phyloP scores from a whole-genome alignment of 1,284 basidiomycete genomes.

The Ustilago lituana region DNA sequence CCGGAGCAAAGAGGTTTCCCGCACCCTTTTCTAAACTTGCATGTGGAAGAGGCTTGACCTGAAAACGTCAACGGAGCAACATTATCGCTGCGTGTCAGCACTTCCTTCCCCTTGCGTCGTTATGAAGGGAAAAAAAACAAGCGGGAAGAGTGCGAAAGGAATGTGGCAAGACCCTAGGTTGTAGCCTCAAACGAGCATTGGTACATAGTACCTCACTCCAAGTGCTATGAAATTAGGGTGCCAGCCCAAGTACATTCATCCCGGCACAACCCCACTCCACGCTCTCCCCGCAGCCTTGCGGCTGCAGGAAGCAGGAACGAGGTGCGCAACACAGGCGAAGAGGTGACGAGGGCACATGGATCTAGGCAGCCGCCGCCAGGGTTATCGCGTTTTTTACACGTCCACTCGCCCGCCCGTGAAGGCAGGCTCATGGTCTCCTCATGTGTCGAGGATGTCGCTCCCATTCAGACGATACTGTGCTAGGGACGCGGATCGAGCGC shows the following conservation, averaged over 20 bases:
- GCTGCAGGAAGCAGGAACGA: not conserved
- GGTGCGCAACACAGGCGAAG: constrained; percentile 42
- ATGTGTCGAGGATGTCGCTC: constrained; percentile 51
- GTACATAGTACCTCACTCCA: constrained; percentile 52
- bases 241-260: constrained; percentile 54
- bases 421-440: constrained; percentile 50
- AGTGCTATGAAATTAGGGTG: constrained; percentile 59
- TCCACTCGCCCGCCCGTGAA: constrained; percentile 52
- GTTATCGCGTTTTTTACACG: constrained; percentile 50
- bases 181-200: constrained; percentile 53
- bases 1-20: constrained; percentile 10
- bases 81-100: too few relatives aligned
- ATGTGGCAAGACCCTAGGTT: constrained; percentile 53
- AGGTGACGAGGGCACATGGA: constrained; percentile 51
- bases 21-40: constrained; percentile 4
- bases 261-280: constrained; percentile 12
- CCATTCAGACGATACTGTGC: constrained; percentile 57
- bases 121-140: not conserved
- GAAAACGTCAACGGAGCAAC: not conserved
- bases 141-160: too few relatives aligned
- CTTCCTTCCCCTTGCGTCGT: not conserved
- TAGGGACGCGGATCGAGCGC: constrained; percentile 38
- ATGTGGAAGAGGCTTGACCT: constrained; percentile 31
- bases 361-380: constrained; percentile 59
- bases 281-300: not conserved